Evolutionary conservation across 495 filamentous ascomycete species (phyloP).

Genomic region (Hyaloscypha variabilis): DNA sequence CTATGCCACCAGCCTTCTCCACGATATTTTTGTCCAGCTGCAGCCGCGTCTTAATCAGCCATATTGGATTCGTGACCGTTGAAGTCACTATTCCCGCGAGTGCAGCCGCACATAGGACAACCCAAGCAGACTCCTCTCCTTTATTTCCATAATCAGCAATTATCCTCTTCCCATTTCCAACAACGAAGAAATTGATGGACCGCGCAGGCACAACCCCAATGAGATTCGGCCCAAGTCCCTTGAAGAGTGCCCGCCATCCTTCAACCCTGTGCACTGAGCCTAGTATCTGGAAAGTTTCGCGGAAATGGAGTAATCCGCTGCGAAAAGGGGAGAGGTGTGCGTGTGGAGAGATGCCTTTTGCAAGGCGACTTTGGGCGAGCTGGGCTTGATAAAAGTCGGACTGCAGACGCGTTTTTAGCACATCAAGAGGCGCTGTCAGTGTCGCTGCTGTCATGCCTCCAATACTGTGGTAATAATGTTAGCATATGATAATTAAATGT

Average conservation of each 20-base stretch:
- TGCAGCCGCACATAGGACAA: constrained; percentile 75
- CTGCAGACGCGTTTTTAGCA: constrained; percentile 87
- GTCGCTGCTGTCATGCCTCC: constrained; percentile 87
- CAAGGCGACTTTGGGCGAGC: constrained; percentile 47
- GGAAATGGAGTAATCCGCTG: constrained; percentile 60
- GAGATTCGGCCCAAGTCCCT: constrained; percentile 85
- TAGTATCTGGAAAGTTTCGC: constrained; percentile 82
- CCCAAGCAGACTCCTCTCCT: constrained; percentile 65
- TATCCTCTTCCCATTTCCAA: constrained; percentile 84
- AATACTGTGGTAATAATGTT: constrained; percentile 49
- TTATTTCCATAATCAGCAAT: constrained; percentile 66
- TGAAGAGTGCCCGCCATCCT: constrained; percentile 84
- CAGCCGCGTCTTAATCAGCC: constrained; percentile 87
- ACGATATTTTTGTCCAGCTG: constrained; percentile 79
- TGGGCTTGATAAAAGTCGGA: constrained; percentile 87
- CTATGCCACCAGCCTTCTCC: constrained; percentile 49
- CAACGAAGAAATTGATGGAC: constrained; percentile 86
- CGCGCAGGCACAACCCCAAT: constrained; percentile 85
- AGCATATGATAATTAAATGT: constrained; percentile 19
- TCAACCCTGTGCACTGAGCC: constrained; percentile 74
- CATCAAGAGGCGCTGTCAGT: constrained; percentile 87
- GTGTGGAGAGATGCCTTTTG: constrained; percentile 37
- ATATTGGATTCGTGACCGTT: constrained; percentile 90
- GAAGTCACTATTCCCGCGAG: constrained; percentile 77
- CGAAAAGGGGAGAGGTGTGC: constrained; percentile 47